Evolutionary conservation across 2,329 filamentous ascomycete species (phyloP).

Genomic region (Neurospora sp.): DNA sequence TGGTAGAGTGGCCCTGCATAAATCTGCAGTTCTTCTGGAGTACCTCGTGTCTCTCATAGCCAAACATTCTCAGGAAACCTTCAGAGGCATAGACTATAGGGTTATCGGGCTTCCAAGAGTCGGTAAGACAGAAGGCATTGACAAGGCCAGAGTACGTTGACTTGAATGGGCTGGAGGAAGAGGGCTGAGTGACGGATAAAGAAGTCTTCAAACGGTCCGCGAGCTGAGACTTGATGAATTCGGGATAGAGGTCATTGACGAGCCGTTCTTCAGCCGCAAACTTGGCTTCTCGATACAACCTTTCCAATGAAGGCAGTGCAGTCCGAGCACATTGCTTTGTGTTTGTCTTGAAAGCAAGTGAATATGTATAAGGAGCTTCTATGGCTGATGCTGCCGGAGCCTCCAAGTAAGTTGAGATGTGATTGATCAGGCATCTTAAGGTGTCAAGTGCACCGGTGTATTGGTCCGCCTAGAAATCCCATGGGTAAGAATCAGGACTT

Average conservation of each 20-base stretch:
- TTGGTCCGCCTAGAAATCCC: constrained; percentile 31
- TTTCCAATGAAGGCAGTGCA: constrained; percentile 34
- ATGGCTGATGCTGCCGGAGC: constrained; percentile 30
- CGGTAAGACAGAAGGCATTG: constrained; percentile 47
- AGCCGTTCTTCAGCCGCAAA: constrained; percentile 31
- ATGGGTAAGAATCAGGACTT: not conserved
- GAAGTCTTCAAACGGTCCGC: constrained; percentile 33
- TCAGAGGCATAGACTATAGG: constrained; percentile 41
- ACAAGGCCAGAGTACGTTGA: constrained; percentile 43
- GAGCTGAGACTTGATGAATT: constrained; percentile 40
- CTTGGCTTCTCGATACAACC: constrained; percentile 30
- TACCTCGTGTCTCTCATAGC: constrained; percentile 36
- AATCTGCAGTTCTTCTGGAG: constrained; percentile 38
- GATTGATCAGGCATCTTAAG: constrained; percentile 28
- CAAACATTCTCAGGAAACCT: constrained; percentile 37
- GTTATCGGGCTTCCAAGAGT: constrained; percentile 39
- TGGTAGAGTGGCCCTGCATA: constrained; percentile 33
- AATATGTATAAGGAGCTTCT: constrained; percentile 31
- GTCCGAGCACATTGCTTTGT: constrained; percentile 34
- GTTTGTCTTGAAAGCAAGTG: constrained; percentile 31
- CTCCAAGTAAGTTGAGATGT: constrained; percentile 24
- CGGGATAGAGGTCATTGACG: constrained; percentile 34
- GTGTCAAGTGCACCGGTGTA: constrained; percentile 32
- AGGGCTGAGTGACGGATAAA: constrained; percentile 24
- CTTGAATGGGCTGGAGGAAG: constrained; percentile 18